These are phyloP conservation scores for Debaryomycetaceae sp. DNA, from an alignment of 1,139 yeast species.

Conservation along the genomic window DNA sequence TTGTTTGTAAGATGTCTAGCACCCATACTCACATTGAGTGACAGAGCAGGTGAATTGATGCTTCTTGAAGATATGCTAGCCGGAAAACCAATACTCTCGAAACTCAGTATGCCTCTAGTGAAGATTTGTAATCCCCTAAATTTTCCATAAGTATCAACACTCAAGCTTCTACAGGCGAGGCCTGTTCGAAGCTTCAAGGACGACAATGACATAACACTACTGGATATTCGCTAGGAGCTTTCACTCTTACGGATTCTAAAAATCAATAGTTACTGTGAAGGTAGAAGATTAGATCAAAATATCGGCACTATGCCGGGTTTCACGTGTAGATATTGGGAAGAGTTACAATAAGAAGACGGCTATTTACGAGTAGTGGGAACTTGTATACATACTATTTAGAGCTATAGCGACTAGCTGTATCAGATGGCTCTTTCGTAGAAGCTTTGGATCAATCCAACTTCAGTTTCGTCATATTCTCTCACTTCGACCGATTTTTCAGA, in stretches of 20 bases:
- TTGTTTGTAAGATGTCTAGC: not conserved
- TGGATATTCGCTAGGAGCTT: not conserved
- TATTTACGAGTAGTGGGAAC: conserved; percentile 32
- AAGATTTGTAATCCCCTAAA: not conserved
- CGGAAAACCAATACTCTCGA: not conserved
- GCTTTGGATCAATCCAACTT: conserved; percentile 73
- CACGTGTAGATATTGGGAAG: not conserved
- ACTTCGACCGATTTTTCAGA: conserved; percentile 46
- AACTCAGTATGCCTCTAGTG: not conserved
- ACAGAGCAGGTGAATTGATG: not conserved
- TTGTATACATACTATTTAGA: no score
- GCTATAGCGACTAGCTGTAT: no score
- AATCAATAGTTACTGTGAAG: not conserved
- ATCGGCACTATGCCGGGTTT: not conserved
- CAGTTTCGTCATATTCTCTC: conserved; percentile 71
- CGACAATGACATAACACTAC: not conserved
- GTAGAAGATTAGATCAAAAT: not conserved
- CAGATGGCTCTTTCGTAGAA: conserved; percentile 57
- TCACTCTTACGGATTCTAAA: not conserved
- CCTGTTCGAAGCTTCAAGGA: not conserved
- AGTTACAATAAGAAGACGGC: conserved; percentile 15
- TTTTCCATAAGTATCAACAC: not conserved
- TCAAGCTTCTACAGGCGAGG: not conserved
- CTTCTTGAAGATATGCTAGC: not conserved
- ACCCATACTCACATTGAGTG: not conserved